Evolutionary conservation across 495 filamentous ascomycete species (phyloP), one percentile per base, ranked within the genome.

Genomic region (Aspergillus kassunensis): DNA sequence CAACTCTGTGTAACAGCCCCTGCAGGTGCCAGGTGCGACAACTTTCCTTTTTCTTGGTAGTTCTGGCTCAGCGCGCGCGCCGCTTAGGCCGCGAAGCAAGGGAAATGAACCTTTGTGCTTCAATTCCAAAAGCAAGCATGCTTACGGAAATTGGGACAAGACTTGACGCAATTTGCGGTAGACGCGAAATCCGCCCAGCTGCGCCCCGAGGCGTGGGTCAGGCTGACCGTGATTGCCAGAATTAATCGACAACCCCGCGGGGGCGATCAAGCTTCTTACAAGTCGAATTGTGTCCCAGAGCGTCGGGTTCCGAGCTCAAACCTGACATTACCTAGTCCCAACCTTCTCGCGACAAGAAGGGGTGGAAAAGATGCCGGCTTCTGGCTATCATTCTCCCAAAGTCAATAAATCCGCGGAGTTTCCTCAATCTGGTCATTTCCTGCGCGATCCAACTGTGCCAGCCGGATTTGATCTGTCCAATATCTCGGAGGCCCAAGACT

Each of bases 221-320:
- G 31, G 4, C 4, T 13, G 3, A 13, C 31, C 6, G 29, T 12
- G n/a, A 11, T 34, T 11, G 31, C 29, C 29, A 30, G 29, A 12
- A 6, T 12, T 30, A 30, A 10, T 4, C 11, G 18, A 16, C 18
- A 37, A 37, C 34, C 42, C 52, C 48, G 44, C 49, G 35, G 33
- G 51, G 45, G 10, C 10, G 24, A n/a, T 18, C 44, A 44, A 49
- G 50, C 58, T 56, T 48, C 42, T 52, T 47, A 45, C 41, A 21
- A 30, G 24, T 44, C 25, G 31, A 41, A 55, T 56, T 39, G 48
- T 18, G 48, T 56, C 53, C 57, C 57, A 56, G 31, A 46, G 41
- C 44, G 44, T 37, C 41, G 57, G 57, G 44, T 43, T 48, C 21
- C 13, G 27, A 29, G n/a, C 18, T 40, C 15, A 15, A 16, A 8